Base-by-base conservation (phyloP, 1,139 yeast genomes). In the Hemisphaericaspora subhashii region DNA sequence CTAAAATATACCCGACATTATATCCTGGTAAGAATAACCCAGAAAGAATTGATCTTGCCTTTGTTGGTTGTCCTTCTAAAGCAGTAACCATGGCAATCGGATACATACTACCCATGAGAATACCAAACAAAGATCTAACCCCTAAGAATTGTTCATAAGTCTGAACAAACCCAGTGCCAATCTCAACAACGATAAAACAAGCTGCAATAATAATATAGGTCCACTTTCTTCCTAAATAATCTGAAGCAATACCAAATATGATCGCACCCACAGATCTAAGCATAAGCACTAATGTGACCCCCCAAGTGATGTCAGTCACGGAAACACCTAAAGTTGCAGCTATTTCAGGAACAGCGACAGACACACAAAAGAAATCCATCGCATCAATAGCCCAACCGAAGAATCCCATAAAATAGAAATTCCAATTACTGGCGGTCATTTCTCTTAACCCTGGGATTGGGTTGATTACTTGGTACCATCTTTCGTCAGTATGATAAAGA, bases 381-480 rank as follows among this genome's bases (percentile, higher is more conserved):
- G 94, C 85, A 57, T 85, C 94, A 75, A 86, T 74, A 4, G 88
- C 73, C 94, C 94, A 86, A 22, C 85, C 87, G 44, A 71, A 55
- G 51, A 81, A 80, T 3, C 88, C 89, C 33, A 81, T 68, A 21
- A 68, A 43, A 53, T 83, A 81, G 57, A 81, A 79, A 39, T 76
- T 66, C 87, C 89, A 67, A 38, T 60, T 65, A 54, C 54, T 41
- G 43, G 51, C 45, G 4, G 53, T 53, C 51, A 67, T 54, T 42
- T 55, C 59, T 24, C 40, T 52, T 24, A 67, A 55, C n/a, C 62
- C 63, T 1, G 61, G 57, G 22, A 65, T 48, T 2, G 74, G 74
- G 41, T 66, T 65, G 23, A 65, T 45, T 5, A 59, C 47, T 34
- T 53, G 41, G 45, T 51, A 51, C 42, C 48, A 45, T 29, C 35